phyloP scores from a whole-genome alignment of 2,329 filamentous ascomycete genomes.

The Aspergillus unguis region DNA sequence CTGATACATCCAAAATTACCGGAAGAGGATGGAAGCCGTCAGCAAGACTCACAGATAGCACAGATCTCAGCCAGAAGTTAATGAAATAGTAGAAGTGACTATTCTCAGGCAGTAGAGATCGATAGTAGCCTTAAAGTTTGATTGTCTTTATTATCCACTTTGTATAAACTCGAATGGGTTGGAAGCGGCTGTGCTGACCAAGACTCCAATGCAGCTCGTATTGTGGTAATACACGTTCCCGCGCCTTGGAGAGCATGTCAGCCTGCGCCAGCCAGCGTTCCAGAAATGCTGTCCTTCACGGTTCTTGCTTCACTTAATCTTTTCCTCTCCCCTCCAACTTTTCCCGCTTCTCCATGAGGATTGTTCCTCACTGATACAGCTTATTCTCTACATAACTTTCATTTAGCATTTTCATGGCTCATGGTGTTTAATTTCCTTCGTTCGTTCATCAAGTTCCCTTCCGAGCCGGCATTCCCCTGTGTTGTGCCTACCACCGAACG shows the following conservation, averaged over 20 bases:
- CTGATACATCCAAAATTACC: constrained; percentile 5
- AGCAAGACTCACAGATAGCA: no score
- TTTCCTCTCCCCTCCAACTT: constrained; percentile 11
- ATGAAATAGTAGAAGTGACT: no score
- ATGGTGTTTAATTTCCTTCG: constrained; percentile 18
- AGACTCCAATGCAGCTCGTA: background rate
- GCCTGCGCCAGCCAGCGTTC: constrained; percentile 4
- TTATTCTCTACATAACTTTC: constrained; percentile 15
- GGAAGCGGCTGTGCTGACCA: constrained; percentile 7
- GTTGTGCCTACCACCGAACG: constrained; percentile 12
- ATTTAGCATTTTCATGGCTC: constrained; percentile 17
- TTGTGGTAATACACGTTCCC: constrained; percentile 15
- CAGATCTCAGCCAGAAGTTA: no score
- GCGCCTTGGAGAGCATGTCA: constrained; percentile 15
- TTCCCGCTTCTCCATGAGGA: constrained; percentile 10
- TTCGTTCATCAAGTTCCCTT: constrained; percentile 17
- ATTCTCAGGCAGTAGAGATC: no score
- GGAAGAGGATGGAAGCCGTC: background rate
- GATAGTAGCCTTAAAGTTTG: no score
- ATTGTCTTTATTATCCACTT: no score
- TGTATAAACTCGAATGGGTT: no score
- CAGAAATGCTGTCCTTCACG: constrained; percentile 15
- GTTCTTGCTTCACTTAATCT: constrained; percentile 8
- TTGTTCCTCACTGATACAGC: constrained; percentile 6
- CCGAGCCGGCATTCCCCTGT: constrained; percentile 12